A percentile compares a stretch with the other conserved stretches of the same genome.
These are phyloP conservation scores for Colletotrichum melonis DNA, from an alignment of 2,329 filamentous ascomycete genomes.

Conservation along the genomic window DNA sequence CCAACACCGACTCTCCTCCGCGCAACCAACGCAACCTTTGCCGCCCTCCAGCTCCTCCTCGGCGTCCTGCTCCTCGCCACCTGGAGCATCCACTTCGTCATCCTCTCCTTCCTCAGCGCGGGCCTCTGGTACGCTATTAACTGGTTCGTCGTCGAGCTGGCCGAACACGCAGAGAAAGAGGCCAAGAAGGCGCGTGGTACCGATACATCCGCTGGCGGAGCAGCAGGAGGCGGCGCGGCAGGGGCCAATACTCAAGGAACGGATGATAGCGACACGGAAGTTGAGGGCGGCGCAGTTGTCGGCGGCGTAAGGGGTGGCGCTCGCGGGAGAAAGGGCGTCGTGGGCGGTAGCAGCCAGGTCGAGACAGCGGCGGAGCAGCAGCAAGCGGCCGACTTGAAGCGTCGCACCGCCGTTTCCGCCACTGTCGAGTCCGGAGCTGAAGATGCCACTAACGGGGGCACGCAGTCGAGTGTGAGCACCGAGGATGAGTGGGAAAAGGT, in stretches of 20 bases:
- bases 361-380: constrained; percentile 51
- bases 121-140: constrained; percentile 95
- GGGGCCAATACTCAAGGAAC: constrained; percentile 43
- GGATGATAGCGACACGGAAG: constrained; percentile 63
- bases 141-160: constrained; percentile 86
- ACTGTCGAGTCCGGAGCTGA: constrained; percentile 42
- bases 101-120: constrained; percentile 82
- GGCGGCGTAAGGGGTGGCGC: neutral
- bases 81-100: constrained; percentile 87
- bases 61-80: constrained; percentile 81
- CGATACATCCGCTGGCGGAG: constrained; percentile 42
- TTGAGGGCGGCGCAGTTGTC: constrained; percentile 46
- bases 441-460: constrained; percentile 49
- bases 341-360: constrained; percentile 54
- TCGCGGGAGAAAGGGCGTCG: constrained; percentile 19
- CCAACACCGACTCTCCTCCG: constrained; percentile 88
- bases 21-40: constrained; percentile 92
- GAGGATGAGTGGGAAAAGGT: constrained; percentile 99
- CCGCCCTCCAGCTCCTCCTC: constrained; percentile 83
- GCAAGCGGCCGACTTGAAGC: constrained; percentile 59
- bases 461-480: constrained; percentile 75
- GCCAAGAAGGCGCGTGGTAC: constrained; percentile 50
- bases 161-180: constrained; percentile 53
- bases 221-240: constrained; percentile 28
- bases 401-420: constrained; percentile 48